These are phyloP conservation scores for Mallotus nudiflorus DNA, from an alignment of 345 rosid genomes.

Conservation along the genomic window DNA sequence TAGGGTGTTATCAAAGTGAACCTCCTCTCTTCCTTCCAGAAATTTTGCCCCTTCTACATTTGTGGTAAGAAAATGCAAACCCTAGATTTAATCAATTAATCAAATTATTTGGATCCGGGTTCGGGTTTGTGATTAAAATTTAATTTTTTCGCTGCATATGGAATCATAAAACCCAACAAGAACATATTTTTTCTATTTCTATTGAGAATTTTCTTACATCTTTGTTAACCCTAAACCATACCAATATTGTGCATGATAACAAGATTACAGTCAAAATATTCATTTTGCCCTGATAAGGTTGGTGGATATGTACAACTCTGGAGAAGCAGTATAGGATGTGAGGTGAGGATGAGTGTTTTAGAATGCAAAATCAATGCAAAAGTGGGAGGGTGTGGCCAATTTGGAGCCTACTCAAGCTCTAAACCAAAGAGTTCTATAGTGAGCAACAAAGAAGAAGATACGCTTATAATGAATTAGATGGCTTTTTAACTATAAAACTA, in stretches of 20 bases:
- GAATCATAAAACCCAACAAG: too few species aligned
- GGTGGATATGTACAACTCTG: constrained; percentile 56
- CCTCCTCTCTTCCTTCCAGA: too few species aligned
- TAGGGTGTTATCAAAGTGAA: too few species aligned
- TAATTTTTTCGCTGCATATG: too few species aligned
- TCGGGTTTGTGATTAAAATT: too few species aligned
- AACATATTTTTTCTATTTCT: background rate
- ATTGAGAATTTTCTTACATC: background rate
- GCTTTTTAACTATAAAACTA: constrained; percentile 45
- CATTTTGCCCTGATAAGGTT: constrained; percentile 50
- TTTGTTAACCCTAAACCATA: background rate
- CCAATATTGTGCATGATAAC: too few species aligned
- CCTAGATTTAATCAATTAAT: too few species aligned
- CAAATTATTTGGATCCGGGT: too few species aligned
- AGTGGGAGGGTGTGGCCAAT: constrained; percentile 51
- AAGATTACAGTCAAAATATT: constrained; percentile 39
- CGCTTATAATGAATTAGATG: constrained; percentile 41
- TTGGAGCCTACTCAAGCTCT: constrained; percentile 52
- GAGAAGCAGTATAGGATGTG: constrained; percentile 59
- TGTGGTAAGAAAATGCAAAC: too few species aligned
- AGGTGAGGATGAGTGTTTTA: constrained; percentile 16
- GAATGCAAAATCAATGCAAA: constrained; percentile 28
- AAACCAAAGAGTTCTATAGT: constrained; percentile 51
- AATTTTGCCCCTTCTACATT: too few species aligned
- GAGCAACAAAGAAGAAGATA: constrained; percentile 44